These are phyloP conservation scores for Polychaeton citri DNA, from an alignment of 2,329 filamentous ascomycete species.

Conservation along the genomic window DNA sequence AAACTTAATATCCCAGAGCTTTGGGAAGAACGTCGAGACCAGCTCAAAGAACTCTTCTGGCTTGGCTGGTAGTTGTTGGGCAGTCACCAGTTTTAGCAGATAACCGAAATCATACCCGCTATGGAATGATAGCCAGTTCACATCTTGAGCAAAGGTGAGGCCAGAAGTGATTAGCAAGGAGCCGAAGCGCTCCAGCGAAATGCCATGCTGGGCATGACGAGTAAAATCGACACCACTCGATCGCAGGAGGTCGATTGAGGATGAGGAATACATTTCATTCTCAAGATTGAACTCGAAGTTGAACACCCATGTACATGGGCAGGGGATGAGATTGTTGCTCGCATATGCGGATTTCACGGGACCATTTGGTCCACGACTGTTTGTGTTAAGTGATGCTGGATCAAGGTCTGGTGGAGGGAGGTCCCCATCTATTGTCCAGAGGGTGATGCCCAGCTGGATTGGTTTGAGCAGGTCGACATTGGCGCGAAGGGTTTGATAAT, in stretches of 20 bases:
- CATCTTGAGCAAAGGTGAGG: slow-evolving; percentile 71
- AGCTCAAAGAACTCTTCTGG: slow-evolving; percentile 80
- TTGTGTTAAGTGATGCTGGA: slow-evolving; percentile 4
- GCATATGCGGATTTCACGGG: not conserved
- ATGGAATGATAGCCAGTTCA: slow-evolving; percentile 96
- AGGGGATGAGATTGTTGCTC: slow-evolving; percentile 41
- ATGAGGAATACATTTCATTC: slow-evolving; percentile 94
- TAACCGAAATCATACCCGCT: slow-evolving; percentile 98
- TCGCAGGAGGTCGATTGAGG: slow-evolving; percentile 81
- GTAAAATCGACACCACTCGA: slow-evolving; percentile 88
- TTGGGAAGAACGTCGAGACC: slow-evolving; percentile 86
- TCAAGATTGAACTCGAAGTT: slow-evolving; percentile 95
- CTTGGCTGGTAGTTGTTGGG: slow-evolving; percentile 70
- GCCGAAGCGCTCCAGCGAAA: slow-evolving; percentile 80
- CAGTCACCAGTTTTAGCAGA: slow-evolving; percentile 82
- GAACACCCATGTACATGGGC: slow-evolving; percentile 95
- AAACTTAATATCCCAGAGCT: slow-evolving; percentile 91
- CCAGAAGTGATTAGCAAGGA: slow-evolving; percentile 83
- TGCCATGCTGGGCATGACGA: slow-evolving; percentile 72
- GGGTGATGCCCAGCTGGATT: slow-evolving; percentile 87
- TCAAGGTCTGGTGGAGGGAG: slow-evolving; percentile 59
- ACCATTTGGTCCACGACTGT: not conserved
- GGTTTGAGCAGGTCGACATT: slow-evolving; percentile 97
- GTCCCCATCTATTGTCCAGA: slow-evolving; percentile 85
- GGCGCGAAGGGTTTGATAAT: slow-evolving; percentile 93